Conservation (phyloP, 1,139 yeast genomes). For the Hyphopichia fennica region DNA sequence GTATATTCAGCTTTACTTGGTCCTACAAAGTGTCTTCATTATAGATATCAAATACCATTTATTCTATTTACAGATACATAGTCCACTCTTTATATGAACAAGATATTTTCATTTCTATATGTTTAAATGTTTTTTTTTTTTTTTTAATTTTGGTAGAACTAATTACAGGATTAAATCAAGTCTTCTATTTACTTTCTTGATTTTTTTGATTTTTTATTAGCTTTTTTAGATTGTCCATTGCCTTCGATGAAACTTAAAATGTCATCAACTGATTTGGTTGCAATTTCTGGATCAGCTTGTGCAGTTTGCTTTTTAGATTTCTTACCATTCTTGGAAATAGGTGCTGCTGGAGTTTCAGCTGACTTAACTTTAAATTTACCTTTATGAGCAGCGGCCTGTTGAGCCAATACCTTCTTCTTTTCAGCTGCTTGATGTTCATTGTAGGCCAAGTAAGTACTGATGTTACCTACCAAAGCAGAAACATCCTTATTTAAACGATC, state of each 20-base stretch:
- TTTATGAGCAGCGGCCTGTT: slow-evolving; percentile 7
- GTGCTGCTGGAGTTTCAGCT: slow-evolving; percentile 4
- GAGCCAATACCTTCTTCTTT: slow-evolving; percentile 10
- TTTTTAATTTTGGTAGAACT: not conserved
- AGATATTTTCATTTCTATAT: not conserved
- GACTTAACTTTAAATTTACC: slow-evolving; percentile 9
- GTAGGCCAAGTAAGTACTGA: slow-evolving; percentile 41
- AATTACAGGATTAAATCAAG: slow-evolving; percentile 4
- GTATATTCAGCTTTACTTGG: not conserved
- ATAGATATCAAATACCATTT: too few relatives aligned
- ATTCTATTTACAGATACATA: not conserved
- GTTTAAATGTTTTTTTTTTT: too few relatives aligned
- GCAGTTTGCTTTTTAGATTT: slow-evolving; percentile 29
- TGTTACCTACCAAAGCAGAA: slow-evolving; percentile 58
- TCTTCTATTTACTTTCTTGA: slow-evolving; percentile 13
- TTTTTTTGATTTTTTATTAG: slow-evolving; percentile 14
- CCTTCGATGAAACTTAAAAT: slow-evolving; percentile 68
- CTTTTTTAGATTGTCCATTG: slow-evolving; percentile 14
- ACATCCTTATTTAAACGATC: slow-evolving; percentile 65
- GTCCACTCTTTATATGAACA: not conserved
- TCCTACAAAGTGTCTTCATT: too few relatives aligned
- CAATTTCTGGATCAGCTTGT: slow-evolving; percentile 53
- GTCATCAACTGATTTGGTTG: slow-evolving; percentile 64
- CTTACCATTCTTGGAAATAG: slow-evolving; percentile 14
- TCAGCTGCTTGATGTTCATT: slow-evolving; percentile 19